Evolutionary conservation across 2,329 filamentous ascomycete species (phyloP).

Genomic region (Beauveria medogensis): DNA sequence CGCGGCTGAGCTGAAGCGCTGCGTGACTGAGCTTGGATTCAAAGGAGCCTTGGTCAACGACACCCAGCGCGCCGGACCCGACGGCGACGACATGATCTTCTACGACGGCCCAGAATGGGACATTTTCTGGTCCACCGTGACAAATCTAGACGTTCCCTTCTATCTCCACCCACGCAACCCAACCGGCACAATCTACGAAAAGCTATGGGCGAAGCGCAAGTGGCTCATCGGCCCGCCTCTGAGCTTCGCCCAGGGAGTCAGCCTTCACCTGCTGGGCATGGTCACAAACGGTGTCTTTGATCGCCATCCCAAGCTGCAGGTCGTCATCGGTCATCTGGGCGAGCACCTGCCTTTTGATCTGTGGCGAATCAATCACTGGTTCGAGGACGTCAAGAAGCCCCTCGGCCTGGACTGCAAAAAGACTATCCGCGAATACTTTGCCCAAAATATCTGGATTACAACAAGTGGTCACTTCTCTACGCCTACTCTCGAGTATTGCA

Average conservation of each 20-base stretch:
- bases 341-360: slow-evolving; percentile 42
- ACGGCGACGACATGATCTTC: slow-evolving; percentile 55
- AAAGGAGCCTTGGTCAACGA: slow-evolving; percentile 55
- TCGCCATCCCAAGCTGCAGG: slow-evolving; percentile 34
- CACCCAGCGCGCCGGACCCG: slow-evolving; percentile 47
- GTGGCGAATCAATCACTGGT: slow-evolving; percentile 46
- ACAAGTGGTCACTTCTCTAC: slow-evolving; percentile 50
- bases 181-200: slow-evolving; percentile 47
- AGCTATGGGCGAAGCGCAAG: slow-evolving; percentile 49
- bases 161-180: slow-evolving; percentile 56
- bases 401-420: slow-evolving; percentile 40
- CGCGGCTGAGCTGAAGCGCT: slow-evolving; percentile 41
- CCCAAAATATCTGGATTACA: slow-evolving; percentile 47
- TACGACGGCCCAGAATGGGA: slow-evolving; percentile 56
- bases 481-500: slow-evolving; percentile 40
- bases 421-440: slow-evolving; percentile 45
- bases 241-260: slow-evolving; percentile 51
- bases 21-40: slow-evolving; percentile 51
- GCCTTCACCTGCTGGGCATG: slow-evolving; percentile 46
- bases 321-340: slow-evolving; percentile 40
- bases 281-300: slow-evolving; percentile 44
- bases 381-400: slow-evolving; percentile 47
- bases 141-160: slow-evolving; percentile 54
- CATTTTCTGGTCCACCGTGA: slow-evolving; percentile 50
- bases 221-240: slow-evolving; percentile 54